These are phyloP conservation scores for Fragaria iinumae DNA, from an alignment of 306 rosid species.

Conservation along the genomic window DNA sequence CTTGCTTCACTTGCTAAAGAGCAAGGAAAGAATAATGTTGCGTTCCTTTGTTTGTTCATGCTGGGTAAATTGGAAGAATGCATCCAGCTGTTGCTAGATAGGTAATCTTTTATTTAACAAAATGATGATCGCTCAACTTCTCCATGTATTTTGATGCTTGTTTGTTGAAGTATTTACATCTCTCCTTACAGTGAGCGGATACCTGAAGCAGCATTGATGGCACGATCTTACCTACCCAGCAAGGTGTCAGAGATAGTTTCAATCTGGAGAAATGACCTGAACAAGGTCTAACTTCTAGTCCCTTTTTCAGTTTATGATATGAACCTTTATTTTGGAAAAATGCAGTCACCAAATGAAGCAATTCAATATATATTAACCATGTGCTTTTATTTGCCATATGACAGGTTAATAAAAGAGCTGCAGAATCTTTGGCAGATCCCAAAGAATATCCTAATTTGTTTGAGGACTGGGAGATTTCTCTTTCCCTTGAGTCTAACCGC, in stretches of 20 bases:
- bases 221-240: slow-evolving; percentile 98
- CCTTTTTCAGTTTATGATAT: background rate
- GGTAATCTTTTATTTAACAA: slow-evolving; percentile 38
- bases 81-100: slow-evolving; percentile 83
- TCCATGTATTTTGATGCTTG: background rate
- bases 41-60: slow-evolving; percentile 83
- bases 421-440: slow-evolving; percentile 97
- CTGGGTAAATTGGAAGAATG: slow-evolving; percentile 96
- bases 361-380: background rate
- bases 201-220: slow-evolving; percentile 99
- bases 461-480: slow-evolving; percentile 94
- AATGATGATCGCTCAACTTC: slow-evolving; percentile 1
- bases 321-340: background rate
- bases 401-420: slow-evolving; percentile 88
- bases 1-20: slow-evolving; percentile 87
- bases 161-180: slow-evolving; percentile 15
- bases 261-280: slow-evolving; percentile 87
- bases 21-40: slow-evolving; percentile 95
- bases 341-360: background rate
- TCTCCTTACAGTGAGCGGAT: slow-evolving; percentile 74
- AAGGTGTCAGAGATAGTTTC: slow-evolving; percentile 91
- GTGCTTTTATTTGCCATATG: slow-evolving; percentile 18
- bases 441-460: slow-evolving; percentile 96
- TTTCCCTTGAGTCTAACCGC: slow-evolving; percentile 74
- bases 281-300: slow-evolving; percentile 50